Evolutionary conservation across 1,284 basidiomycete species (phyloP), one percentile per base, ranked within the genome.

Genomic region (Jaminaea rosea): DNA sequence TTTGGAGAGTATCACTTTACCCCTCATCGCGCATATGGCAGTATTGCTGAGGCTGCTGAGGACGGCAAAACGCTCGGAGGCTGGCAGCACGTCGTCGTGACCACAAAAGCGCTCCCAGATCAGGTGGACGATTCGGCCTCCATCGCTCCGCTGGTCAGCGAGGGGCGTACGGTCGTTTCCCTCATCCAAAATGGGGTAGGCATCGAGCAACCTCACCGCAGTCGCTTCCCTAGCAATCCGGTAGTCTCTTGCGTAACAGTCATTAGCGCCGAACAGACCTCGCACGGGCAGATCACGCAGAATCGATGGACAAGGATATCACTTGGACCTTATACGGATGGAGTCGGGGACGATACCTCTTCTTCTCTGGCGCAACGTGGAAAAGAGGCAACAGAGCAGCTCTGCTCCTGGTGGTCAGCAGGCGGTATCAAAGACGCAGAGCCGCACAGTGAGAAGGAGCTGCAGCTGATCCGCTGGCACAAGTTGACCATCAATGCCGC

Each of bases 401-500:
- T 78, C 24, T 66, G 68, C 4, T 26, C 55, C 9, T 52, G 76
- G 46, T 62, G 76, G 13, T 62, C 62, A 17, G 58, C 27, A 3
- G 76, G 75, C 5, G 74, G 75, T 7, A 72, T 78, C 50, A 69
- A 65, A 39, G 77, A 78, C 58, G 76, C 75, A 5, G 75, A 77
- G 57, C 60, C 57, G n/a, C 63, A 74, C 52, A 56, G 65, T 19
- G 76, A 77, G 47, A 55, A 61, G 23, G 72, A 64, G 11, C 59
- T 78, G 17, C 77, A 78, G 59, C 65, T 76, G 37, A 73, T 77
- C 3, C 66, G 77, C 5, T 78, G 77, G 77, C 76, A 78, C 63
- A 78, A 78, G 59, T 62, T 74, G 19, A 72, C 72, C 66, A 76
- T 76, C 63, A 93, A 77, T 58, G 71, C 75, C 3, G 62, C 72